Conservation (phyloP, 495 filamentous ascomycete genomes). For the Stereocaulon alpinum region DNA sequence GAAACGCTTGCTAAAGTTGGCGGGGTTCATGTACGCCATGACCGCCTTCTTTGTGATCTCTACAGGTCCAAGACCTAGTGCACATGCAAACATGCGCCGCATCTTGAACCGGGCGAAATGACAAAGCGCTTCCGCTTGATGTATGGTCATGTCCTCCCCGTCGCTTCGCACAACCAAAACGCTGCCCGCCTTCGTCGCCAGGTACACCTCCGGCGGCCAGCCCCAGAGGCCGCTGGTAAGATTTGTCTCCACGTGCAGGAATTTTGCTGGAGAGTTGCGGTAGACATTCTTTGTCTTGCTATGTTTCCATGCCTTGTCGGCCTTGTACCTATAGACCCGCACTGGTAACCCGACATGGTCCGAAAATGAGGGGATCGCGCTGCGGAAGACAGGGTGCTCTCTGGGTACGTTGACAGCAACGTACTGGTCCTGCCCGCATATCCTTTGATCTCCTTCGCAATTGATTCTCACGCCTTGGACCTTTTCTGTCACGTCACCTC, state of each 20-base stretch:
- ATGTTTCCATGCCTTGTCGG: background rate
- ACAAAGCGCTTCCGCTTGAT: slow-evolving; percentile 16
- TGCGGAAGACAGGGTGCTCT: background rate
- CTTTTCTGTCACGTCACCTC: background rate
- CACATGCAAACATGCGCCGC: slow-evolving; percentile 13
- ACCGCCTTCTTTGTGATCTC: slow-evolving; percentile 10
- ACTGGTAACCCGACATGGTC: background rate
- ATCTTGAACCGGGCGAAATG: slow-evolving; percentile 12
- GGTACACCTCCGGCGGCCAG: slow-evolving; percentile 17
- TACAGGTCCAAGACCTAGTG: slow-evolving; percentile 2
- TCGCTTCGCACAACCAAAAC: slow-evolving; percentile 16
- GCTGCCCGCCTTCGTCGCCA: slow-evolving; percentile 8
- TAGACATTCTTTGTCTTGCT: background rate
- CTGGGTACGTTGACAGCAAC: slow-evolving; percentile 23
- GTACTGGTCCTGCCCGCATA: slow-evolving; percentile 21
- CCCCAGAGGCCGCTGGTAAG: slow-evolving; percentile 11
- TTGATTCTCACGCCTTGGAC: slow-evolving; percentile 21
- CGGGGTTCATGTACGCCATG: slow-evolving; percentile 6
- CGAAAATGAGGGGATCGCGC: background rate
- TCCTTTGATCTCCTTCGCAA: slow-evolving; percentile 25
- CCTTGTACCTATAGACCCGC: background rate
- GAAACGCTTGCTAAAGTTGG: background rate
- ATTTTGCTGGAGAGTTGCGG: slow-evolving; percentile 15
- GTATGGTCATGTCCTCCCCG: slow-evolving; percentile 5
- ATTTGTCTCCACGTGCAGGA: slow-evolving; percentile 12